phyloP scores from a whole-genome alignment of 495 filamentous ascomycete genomes.

The Jackrogersella multiformis region DNA sequence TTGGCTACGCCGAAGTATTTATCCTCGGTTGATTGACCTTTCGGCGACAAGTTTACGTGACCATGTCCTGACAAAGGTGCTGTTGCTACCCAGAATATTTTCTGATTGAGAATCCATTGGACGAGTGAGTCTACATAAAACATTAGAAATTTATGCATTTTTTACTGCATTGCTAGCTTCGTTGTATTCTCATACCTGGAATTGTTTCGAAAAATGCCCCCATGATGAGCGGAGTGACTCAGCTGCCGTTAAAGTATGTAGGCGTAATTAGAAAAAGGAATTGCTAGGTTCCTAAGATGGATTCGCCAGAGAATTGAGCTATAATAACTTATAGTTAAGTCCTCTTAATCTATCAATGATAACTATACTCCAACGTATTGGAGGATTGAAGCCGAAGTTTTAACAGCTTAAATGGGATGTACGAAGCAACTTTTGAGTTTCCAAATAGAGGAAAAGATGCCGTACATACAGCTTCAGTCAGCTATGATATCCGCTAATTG shows the following conservation, averaged over 20 bases:
- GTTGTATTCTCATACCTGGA: constrained; percentile 51
- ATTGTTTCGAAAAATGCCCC: constrained; percentile 69
- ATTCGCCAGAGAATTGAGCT: background rate
- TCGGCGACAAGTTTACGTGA: constrained; percentile 75
- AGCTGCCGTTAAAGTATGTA: background rate
- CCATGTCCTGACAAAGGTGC: constrained; percentile 65
- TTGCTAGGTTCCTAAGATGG: background rate
- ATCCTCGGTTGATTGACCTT: constrained; percentile 59
- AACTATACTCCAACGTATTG: constrained; percentile 10
- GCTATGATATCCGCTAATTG: constrained; percentile 12
- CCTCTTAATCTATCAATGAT: background rate
- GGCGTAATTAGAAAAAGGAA: background rate
- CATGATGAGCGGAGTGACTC: constrained; percentile 57
- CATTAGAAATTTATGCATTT: background rate
- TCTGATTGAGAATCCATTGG: constrained; percentile 69
- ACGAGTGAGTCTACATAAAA: constrained; percentile 46
- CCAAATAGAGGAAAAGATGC: constrained; percentile 4
- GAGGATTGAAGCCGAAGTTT: background rate
- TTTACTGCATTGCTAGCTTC: too few relatives aligned
- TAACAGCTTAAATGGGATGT: background rate
- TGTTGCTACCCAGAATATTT: constrained; percentile 73
- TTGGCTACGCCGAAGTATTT: constrained; percentile 67
- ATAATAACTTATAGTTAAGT: constrained; percentile 1
- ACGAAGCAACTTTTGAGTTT: background rate
- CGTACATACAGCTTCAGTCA: background rate